These are phyloP conservation scores for Spinacia oleracea DNA, from an alignment of 179 eudicot genomes.

Conservation along the genomic window DNA sequence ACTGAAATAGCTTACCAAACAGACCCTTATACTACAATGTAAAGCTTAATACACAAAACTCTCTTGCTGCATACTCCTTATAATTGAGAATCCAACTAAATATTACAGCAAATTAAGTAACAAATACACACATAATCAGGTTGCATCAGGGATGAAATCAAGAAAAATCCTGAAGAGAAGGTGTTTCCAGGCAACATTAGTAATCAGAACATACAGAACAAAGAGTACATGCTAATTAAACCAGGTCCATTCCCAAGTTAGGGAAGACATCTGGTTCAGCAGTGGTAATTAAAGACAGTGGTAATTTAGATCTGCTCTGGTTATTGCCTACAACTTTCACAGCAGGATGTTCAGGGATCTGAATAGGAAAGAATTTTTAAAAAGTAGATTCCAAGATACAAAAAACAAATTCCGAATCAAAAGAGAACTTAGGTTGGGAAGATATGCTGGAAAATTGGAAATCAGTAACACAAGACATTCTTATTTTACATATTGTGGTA, in stretches of 20 bases:
- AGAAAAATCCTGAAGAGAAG: background rate
- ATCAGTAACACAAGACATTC: too few relatives aligned
- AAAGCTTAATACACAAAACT: too few relatives aligned
- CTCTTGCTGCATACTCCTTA: too few relatives aligned
- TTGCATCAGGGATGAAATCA: background rate
- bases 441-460: too few relatives aligned
- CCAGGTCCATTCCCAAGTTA: background rate
- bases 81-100: background rate
- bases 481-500: too few relatives aligned
- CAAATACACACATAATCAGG: background rate
- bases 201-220: background rate
- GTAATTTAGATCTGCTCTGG: background rate
- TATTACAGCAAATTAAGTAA: too few relatives aligned
- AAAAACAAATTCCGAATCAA: too few relatives aligned
- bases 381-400: too few relatives aligned
- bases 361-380: too few relatives aligned
- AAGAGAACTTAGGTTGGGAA: too few relatives aligned
- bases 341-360: background rate
- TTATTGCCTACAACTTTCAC: background rate
- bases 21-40: too few relatives aligned
- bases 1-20: too few relatives aligned
- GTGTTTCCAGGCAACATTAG: background rate
- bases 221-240: slow-evolving; percentile 5
- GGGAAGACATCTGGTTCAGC: background rate
- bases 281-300: background rate